phyloP scores from a whole-genome alignment of 768 basidiomycete genomes.

The Suillus brevipes region DNA sequence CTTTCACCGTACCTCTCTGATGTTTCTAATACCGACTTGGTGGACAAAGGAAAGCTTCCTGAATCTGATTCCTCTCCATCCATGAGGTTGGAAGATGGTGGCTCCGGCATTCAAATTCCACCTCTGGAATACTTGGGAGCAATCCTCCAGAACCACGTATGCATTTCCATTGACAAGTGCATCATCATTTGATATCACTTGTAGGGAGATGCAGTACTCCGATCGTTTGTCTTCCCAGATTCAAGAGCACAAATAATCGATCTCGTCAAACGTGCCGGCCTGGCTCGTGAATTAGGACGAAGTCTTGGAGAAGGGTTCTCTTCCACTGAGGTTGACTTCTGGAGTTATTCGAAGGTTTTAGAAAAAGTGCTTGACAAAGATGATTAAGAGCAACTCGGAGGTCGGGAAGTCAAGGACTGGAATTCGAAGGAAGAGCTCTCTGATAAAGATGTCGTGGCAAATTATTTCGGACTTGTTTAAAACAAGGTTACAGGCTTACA shows the following conservation, averaged over 20 bases:
- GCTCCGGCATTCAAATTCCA: constrained; percentile 17
- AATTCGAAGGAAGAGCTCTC: neutral
- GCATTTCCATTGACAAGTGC: constrained; percentile 27
- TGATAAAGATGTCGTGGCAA: neutral
- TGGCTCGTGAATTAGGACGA: constrained; percentile 34
- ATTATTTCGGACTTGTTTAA: neutral
- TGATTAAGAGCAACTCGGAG: neutral
- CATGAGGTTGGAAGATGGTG: constrained; percentile 12
- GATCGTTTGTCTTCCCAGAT: constrained; percentile 70
- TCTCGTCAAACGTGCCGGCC: constrained; percentile 48
- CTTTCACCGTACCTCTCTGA: constrained; percentile 41
- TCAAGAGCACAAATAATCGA: constrained; percentile 68
- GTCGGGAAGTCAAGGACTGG: neutral
- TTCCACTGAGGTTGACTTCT: constrained; percentile 58
- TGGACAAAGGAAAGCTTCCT: constrained; percentile 47
- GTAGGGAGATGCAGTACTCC: constrained; percentile 58
- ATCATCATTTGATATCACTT: constrained; percentile 12
- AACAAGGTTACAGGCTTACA: neutral
- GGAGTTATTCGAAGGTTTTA: constrained; percentile 53
- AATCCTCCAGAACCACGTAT: constrained; percentile 61
- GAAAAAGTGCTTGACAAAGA: constrained; percentile 1
- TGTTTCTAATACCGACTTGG: constrained; percentile 15
- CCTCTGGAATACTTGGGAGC: constrained; percentile 46
- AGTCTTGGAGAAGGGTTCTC: constrained; percentile 29
- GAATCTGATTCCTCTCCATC: constrained; percentile 35